Base-by-base conservation (phyloP, 2,329 filamentous ascomycete species). In the Ophiosphaerella herpotricha region DNA sequence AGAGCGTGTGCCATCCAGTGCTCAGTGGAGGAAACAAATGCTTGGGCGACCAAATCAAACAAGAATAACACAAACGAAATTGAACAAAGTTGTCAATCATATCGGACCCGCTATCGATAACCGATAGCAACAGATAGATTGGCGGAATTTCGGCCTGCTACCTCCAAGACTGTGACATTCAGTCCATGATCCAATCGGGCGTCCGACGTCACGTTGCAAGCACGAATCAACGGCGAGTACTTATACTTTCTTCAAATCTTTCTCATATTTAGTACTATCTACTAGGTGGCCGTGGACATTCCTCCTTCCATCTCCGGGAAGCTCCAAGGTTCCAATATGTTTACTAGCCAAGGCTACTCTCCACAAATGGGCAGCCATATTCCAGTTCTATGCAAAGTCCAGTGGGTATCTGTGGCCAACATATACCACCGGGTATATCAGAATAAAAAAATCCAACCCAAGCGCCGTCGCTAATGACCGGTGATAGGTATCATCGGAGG, bases 391-490 rank as follows among this genome's bases (percentile, higher is more conserved):
- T 29, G 35, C 36, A 39, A 36, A 16, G 40, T 29, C 43, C 48
- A 39, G 34, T 36, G 50, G 48, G 52, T 50, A 56, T 55, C 29
- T 16, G 29, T 39, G 33, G 23, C 37, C 33, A 14, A 32, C 33
- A 45, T 38, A 24, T 32, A 35, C 42, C 34, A 37, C 34, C 35
- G 29, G 23, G 42, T 23, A 32, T 39, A 18, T 7, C 29, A n/a
- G 34, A 39, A 46, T 21, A 21, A 21, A 40, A 14, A 39, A 34
- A 39, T 26, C 42, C 49, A 45, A 57, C 39, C 64, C 57, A 47
- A 61, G 59, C 68, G 69, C 68, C 70, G 48, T 70, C 70, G 70
- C 70, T 72, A 61, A 72, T 71, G 67, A 63, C 46, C 60, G 54
- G 60, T 50, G 50, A 48, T 52, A 42, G 50, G 50, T 43, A 63